Evolutionary conservation across 352 stramenopile species (phyloP).

Genomic region (Globisporangium solare): DNA sequence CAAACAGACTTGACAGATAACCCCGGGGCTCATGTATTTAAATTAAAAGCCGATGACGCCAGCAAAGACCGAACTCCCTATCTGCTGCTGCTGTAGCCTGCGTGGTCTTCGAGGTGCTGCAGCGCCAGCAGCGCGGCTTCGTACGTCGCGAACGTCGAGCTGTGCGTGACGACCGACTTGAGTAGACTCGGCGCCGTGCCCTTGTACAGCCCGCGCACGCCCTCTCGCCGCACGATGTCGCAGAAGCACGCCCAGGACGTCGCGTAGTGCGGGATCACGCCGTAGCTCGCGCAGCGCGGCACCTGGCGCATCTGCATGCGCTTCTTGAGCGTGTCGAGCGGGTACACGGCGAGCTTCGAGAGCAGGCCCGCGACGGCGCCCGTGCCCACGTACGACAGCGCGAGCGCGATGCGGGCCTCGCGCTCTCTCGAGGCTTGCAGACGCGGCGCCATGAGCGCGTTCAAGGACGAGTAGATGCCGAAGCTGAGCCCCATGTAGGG

Average conservation of each 20-base stretch:
- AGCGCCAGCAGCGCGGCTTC: conserved; percentile 49
- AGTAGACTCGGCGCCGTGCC: conserved; percentile 71
- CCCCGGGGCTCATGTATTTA: conserved; percentile 7
- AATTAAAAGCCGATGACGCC: conserved; percentile 3
- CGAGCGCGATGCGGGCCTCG: conserved; percentile 16
- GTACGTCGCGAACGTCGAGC: conserved; percentile 75
- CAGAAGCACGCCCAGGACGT: conserved; percentile 54
- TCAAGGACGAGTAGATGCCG: conserved; percentile 84
- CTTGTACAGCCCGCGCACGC: conserved; percentile 72
- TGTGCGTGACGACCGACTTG: conserved; percentile 77
- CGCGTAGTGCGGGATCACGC: conserved; percentile 60
- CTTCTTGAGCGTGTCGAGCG: conserved; percentile 96
- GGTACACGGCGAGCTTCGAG: conserved; percentile 92
- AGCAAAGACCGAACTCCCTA: not conserved
- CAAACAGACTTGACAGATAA: too few species aligned
- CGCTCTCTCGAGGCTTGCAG: conserved; percentile 11
- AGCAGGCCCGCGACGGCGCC: conserved; percentile 87
- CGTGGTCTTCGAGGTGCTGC: conserved; percentile 17
- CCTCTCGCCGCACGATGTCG: conserved; percentile 60
- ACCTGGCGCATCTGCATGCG: conserved; percentile 90
- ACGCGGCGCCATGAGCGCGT: conserved; percentile 24
- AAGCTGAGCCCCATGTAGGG: conserved; percentile 97
- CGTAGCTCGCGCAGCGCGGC: conserved; percentile 50
- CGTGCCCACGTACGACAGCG: conserved; percentile 59
- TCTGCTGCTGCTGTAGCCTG: too few species aligned